phyloP scores from a whole-genome alignment of 257 asterid species.

The Capsicum baccatum region DNA sequence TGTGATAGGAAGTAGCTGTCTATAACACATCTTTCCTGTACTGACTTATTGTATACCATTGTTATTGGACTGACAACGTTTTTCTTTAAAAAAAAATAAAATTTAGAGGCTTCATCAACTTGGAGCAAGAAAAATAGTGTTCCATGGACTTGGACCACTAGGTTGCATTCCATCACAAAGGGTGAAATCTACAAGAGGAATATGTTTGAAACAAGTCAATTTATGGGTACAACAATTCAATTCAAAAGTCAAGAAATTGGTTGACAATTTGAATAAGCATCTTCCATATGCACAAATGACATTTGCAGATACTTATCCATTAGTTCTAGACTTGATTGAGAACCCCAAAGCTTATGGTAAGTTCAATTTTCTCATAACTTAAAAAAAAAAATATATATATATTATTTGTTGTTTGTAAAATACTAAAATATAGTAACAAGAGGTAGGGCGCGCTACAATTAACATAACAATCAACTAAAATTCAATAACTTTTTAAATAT shows the following conservation, averaged over 20 bases:
- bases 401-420: background rate
- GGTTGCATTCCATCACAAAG: slow-evolving; percentile 91
- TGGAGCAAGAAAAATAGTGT: slow-evolving; percentile 78
- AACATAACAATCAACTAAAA: background rate
- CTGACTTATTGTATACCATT: no score
- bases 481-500: no score
- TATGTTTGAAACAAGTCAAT: slow-evolving; percentile 72
- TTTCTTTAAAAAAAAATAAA: background rate
- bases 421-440: background rate
- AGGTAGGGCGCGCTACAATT: background rate
- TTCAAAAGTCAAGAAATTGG: slow-evolving; percentile 52
- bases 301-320: slow-evolving; percentile 67
- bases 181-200: slow-evolving; percentile 55
- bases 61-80: no score
- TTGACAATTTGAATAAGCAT: slow-evolving; percentile 50
- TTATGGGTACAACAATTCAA: slow-evolving; percentile 68
- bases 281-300: slow-evolving; percentile 61
- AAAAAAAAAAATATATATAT: no score
- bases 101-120: slow-evolving; percentile 61
- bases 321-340: slow-evolving; percentile 63
- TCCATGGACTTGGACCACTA: slow-evolving; percentile 72
- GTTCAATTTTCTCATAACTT: background rate
- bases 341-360: slow-evolving; percentile 69
- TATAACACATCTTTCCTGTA: no score
- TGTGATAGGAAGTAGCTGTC: no score